phyloP scores from a whole-genome alignment of 2,329 filamentous ascomycete genomes.

The Thielaviopsis punctulata region DNA sequence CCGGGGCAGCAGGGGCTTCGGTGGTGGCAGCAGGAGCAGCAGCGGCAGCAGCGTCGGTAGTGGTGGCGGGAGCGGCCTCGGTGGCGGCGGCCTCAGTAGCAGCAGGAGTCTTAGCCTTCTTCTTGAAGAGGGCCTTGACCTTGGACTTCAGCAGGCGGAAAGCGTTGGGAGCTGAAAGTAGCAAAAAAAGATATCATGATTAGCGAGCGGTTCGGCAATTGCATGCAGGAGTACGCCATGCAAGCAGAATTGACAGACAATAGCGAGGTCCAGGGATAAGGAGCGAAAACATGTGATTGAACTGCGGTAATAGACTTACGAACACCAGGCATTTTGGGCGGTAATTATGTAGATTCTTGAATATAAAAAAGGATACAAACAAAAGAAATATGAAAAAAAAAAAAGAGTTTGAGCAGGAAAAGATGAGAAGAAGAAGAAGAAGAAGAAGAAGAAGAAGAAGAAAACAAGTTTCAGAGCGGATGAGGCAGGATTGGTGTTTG shows the following conservation, averaged over 20 bases:
- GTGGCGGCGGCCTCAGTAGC: background rate
- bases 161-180: constrained; percentile 27
- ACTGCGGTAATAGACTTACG: constrained; percentile 4
- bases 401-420: background rate
- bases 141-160: constrained; percentile 39
- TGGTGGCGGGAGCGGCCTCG: background rate
- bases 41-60: constrained; percentile 9
- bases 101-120: constrained; percentile 20
- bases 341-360: background rate
- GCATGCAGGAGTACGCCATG: background rate
- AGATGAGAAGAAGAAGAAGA: constrained; percentile 3
- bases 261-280: background rate
- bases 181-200: background rate
- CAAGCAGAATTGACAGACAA: background rate
- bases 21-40: constrained; percentile 15
- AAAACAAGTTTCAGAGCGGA: background rate
- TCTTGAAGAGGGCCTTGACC: constrained; percentile 36
- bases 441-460: constrained; percentile 1
- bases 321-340: constrained; percentile 10
- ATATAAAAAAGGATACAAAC: too few relatives aligned
- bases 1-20: background rate
- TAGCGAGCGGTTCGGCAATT: background rate
- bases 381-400: background rate
- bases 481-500: background rate
- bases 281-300: background rate